Evolutionary conservation across 2,329 filamentous ascomycete genomes (phyloP), one percentile per base, ranked within the genome.

Genomic region (Fusarium veterinarium): DNA sequence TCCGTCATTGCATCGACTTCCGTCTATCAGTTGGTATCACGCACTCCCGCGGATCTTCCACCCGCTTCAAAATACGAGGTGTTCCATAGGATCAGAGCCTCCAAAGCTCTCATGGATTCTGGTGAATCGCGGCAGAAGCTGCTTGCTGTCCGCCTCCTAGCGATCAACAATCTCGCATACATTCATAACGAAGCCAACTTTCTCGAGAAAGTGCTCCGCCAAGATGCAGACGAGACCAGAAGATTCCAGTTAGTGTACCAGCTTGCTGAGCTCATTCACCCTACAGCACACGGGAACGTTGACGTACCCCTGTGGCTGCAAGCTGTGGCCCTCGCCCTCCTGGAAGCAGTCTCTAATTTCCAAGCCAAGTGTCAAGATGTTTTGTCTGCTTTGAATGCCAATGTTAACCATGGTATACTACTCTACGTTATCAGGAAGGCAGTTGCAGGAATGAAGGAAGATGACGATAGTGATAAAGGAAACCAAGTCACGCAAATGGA

Each of bases 401-500:
- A 95, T 75, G 95, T 98, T 41, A 98, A 97, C 77, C 97, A 99
- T 77, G 97, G 96, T 19, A 92, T 98, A 35, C 87, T 99, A 48
- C 92, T 98, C 74, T 98, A 98, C 78, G 89, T 98, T 74, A 92
- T 97, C 55, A 90, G 95, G 62, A 98, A 97, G 81, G 93, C 95
- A 14, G 93, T 98, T 64, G 91, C 92, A 23, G 93, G 95, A 71
- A 92, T 99, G 84, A 90, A 88, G 64, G 85, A 85, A 23, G 87
- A 90, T 66, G 84, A 85, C 53, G 64, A 73, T 10, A 80, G 84
- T 55, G 89, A 92, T 61, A 83, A 86, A 65, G 86, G 90, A 42
- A 86, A 88, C 28, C 87, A 91, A 72, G 87, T 89, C 63, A 89
- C 89, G n/a, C 89, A 91, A 65, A 86, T 91, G 67, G 94, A 97